Conservation (phyloP, 768 basidiomycete species). For the Lyophyllum semitale region DNA sequence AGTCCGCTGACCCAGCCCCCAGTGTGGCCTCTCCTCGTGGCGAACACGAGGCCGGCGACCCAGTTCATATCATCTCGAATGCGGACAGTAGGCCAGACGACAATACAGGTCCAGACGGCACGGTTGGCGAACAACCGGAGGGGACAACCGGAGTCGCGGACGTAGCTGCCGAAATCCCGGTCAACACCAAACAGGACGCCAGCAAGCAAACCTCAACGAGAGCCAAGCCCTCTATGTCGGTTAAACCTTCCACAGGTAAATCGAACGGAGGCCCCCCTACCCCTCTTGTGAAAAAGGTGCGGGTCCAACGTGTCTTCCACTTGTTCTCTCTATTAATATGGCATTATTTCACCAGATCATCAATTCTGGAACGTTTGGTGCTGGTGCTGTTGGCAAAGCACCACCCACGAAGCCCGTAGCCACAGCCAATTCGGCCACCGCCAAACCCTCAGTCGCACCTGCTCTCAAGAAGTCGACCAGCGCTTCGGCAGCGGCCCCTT, state of each 20-base stretch:
- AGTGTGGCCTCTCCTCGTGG: constrained; percentile 26
- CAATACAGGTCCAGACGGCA: constrained; percentile 15
- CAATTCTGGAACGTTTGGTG: constrained; percentile 66
- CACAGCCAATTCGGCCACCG: background rate
- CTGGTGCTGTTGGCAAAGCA: constrained; percentile 49
- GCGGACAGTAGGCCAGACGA: constrained; percentile 8
- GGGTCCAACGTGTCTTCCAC: constrained; percentile 1
- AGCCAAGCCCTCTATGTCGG: constrained; percentile 36
- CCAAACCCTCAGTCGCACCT: constrained; percentile 24
- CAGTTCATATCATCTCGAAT: constrained; percentile 17
- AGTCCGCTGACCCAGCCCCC: constrained; percentile 16
- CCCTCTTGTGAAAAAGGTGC: constrained; percentile 70
- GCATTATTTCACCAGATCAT: constrained; percentile 46
- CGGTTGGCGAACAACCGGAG: constrained; percentile 21
- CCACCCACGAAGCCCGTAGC: constrained; percentile 43
- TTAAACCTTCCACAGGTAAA: constrained; percentile 47
- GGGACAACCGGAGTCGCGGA: constrained; percentile 16
- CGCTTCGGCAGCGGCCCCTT: constrained; percentile 33
- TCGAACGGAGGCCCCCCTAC: constrained; percentile 49
- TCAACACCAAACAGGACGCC: constrained; percentile 24
- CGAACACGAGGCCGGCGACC: constrained; percentile 26
- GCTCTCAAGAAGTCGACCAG: constrained; percentile 39
- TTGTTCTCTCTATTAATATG: background rate
- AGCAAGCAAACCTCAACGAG: constrained; percentile 31
- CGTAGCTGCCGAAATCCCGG: constrained; percentile 18